Conservation (phyloP, 768 basidiomycete genomes). For the Amanita jacksonii region DNA sequence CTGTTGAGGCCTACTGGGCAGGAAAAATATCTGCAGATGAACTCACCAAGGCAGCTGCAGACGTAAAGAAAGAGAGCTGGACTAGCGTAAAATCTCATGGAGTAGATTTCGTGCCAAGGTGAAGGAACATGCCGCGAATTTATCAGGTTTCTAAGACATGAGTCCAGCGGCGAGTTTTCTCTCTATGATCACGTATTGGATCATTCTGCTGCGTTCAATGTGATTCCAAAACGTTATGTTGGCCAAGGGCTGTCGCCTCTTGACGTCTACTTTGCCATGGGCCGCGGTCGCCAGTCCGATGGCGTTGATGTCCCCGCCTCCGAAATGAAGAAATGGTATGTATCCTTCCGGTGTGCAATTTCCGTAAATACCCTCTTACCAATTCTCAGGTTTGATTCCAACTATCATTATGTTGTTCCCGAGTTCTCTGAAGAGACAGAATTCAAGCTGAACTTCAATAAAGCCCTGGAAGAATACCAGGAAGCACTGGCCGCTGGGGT, state of each 20-base stretch:
- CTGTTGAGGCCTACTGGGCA: constrained; percentile 97
- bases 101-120: constrained; percentile 92
- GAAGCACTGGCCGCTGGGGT: constrained; percentile 91
- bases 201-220: constrained; percentile 93
- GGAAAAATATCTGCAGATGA: constrained; percentile 84
- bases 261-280: constrained; percentile 98
- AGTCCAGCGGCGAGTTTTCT: constrained; percentile 87
- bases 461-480: constrained; percentile 86
- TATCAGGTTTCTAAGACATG: constrained; percentile 8
- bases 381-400: constrained; percentile 81
- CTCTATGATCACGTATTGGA: constrained; percentile 98
- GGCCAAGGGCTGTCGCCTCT: constrained; percentile 79
- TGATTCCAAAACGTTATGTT: constrained; percentile 89
- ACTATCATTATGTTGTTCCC: constrained; percentile 98
- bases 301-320: constrained; percentile 94
- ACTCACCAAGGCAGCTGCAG: constrained; percentile 79
- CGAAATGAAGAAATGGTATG: constrained; percentile 99
- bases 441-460: constrained; percentile 95
- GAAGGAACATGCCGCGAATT: not conserved
- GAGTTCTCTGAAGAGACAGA: constrained; percentile 86
- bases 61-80: constrained; percentile 87
- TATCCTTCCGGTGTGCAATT: constrained; percentile 12
- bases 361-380: not conserved
- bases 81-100: constrained; percentile 72
- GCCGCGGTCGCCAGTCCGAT: constrained; percentile 91